phyloP scores from a whole-genome alignment of 352 stramenopile genomes.

The Thalassiosira hispida region DNA sequence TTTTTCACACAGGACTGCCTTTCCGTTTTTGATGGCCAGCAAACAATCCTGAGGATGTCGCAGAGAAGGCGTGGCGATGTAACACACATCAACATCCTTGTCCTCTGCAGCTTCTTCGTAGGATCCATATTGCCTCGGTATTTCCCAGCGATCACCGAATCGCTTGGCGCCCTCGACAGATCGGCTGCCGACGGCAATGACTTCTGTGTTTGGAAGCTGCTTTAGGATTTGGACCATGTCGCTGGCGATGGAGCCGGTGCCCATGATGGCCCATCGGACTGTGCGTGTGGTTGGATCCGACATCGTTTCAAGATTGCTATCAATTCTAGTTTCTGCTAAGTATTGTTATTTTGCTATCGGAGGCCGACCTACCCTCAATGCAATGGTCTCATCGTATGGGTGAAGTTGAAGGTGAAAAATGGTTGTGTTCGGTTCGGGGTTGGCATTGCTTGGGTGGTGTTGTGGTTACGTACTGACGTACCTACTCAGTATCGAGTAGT shows the following conservation, averaged over 20 bases:
- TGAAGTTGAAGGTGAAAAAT: too few species aligned
- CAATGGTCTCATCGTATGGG: too few species aligned
- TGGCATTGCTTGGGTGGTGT: too few species aligned
- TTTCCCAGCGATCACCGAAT: conserved; percentile 48
- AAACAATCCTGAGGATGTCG: conserved; percentile 55
- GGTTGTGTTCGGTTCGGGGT: too few species aligned
- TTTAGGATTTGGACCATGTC: conserved; percentile 66
- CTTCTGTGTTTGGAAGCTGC: conserved; percentile 50
- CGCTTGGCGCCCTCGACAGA: conserved; percentile 19
- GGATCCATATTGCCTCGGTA: conserved; percentile 41
- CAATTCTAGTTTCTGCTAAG: too few species aligned
- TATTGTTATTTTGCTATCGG: too few species aligned
- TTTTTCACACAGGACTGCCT: conserved; percentile 61
- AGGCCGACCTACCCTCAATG: too few species aligned
- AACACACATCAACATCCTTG: conserved; percentile 54
- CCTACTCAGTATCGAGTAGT: too few species aligned
- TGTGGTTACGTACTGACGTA: too few species aligned
- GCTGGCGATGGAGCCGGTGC: conserved; percentile 57
- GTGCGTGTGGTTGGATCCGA: conserved; percentile 18
- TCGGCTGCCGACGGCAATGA: conserved; percentile 50
- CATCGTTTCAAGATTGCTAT: neutral
- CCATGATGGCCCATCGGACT: conserved; percentile 56
- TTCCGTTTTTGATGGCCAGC: conserved; percentile 40
- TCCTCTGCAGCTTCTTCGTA: conserved; percentile 54
- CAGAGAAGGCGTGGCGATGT: conserved; percentile 60